Evolutionary conservation across 257 asterid species (phyloP), one percentile per base, ranked within the genome.

Genomic region (Cynanchum wilfordii): DNA sequence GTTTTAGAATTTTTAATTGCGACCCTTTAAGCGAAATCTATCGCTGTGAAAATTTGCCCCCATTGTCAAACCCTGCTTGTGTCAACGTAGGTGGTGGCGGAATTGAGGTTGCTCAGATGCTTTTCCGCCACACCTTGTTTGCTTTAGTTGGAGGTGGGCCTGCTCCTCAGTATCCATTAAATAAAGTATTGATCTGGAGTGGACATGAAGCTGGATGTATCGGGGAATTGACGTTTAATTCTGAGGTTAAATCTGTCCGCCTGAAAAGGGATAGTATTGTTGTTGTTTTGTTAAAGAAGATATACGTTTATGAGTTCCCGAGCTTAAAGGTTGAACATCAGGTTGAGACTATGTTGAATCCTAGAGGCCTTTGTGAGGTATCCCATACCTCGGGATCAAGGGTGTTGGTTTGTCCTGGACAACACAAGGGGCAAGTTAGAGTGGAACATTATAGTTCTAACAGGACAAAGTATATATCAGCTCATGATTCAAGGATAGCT

Each of bases 101-200:
- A 10, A 79, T 94, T 44, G 95, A 95, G 65, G 76, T 87, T 12
- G 99, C 87, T 1, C 95, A 88, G 86, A 89, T 94, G 99, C 95
- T 94, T 2, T 94, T 94, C 69, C 83, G 97, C 5, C 87, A 96
- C 81, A 93, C 90, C 59, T 88, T 89, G 44, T 82, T 89, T 12
- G 96, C 96, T 1, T 57, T 93, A 8, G 95, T 89, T 12, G 97
- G 97, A 9, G 97, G 97, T 5, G 96, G 97, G 7, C 88, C 90
- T 9, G 68, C 86, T 25, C 97, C 97, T 4, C 96, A 88, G 76
- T 93, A 88, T 71, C 89, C 96, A 0, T 66, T 87, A 49, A 89
- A 88, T 69, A 93, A 93, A 84, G 98, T 93, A 40, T 91, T 93
- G 98, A 87, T 93, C 55, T 93, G 98, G 97, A 96, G 91, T 77